These are phyloP conservation scores for Blastomyces gilchristii DNA, from an alignment of 2,329 filamentous ascomycete species.

Conservation along the genomic window DNA sequence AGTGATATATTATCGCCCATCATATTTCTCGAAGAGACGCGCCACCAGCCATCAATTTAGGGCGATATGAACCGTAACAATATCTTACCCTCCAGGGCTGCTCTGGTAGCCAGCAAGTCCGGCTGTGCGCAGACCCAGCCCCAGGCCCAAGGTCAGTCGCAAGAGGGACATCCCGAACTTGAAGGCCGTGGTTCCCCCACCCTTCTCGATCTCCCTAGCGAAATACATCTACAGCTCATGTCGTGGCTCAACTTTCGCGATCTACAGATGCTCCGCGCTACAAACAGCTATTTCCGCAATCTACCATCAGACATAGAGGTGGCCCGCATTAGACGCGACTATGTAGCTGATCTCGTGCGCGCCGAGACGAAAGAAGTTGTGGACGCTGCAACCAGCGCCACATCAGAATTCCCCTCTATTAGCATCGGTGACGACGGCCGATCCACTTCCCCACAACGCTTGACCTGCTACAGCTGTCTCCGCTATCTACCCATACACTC, in stretches of 20 bases:
- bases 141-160: background rate
- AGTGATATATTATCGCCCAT: background rate
- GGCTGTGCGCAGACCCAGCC: background rate
- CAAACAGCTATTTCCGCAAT: conserved; percentile 13
- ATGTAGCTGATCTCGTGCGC: conserved; percentile 3
- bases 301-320: conserved; percentile 13
- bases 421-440: background rate
- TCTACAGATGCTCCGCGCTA: conserved; percentile 13
- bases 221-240: conserved; percentile 13
- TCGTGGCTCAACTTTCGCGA: conserved; percentile 11
- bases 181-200: background rate
- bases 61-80: background rate
- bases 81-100: background rate
- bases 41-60: background rate
- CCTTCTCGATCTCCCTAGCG: conserved; percentile 11
- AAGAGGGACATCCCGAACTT: background rate
- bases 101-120: background rate
- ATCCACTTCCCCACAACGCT: conserved; percentile 5
- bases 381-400: background rate
- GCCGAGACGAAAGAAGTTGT: conserved; percentile 9
- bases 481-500: conserved; percentile 8
- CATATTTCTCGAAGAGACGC: background rate
- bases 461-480: conserved; percentile 19
- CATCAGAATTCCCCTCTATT: background rate
- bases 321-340: conserved; percentile 5